These are phyloP conservation scores for Plasmodium falciparum DNA, from an alignment of 169 alveolate genomes.

Conservation along the genomic window DNA sequence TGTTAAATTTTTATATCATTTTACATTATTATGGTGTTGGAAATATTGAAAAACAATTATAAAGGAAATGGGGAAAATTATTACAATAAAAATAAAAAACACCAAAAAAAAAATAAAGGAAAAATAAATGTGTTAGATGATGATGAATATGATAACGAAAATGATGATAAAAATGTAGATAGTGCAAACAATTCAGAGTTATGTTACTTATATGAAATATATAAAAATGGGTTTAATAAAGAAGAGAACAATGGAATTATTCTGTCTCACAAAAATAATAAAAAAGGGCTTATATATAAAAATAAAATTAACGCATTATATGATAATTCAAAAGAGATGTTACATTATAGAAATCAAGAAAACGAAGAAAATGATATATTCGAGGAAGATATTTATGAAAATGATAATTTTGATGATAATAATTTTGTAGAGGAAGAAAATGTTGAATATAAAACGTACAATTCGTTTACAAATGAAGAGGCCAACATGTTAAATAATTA, in stretches of 20 bases:
- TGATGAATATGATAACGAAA: conserved; percentile 44
- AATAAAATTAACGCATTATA: conserved; percentile 13
- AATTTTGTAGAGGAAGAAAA: conserved; percentile 61
- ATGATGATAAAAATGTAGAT: conserved; percentile 38
- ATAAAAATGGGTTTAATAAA: conserved; percentile 7
- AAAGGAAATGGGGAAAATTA: conserved; percentile 60
- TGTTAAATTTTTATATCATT: conserved; percentile 12
- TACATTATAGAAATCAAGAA: conserved; percentile 48
- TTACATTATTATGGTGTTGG: conserved; percentile 43
- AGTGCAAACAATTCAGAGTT: conserved; percentile 41
- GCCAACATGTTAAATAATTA: conserved; percentile 28
- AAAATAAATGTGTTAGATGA: conserved; percentile 19
- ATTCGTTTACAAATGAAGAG: conserved; percentile 46
- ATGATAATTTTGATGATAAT: conserved; percentile 65
- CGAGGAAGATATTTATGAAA: conserved; percentile 63
- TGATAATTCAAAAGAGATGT: conserved; percentile 34
- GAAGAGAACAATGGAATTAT: neutral
- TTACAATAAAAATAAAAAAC: conserved; percentile 42
- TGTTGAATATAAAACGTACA: conserved; percentile 55
- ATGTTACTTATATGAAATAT: conserved; percentile 13
- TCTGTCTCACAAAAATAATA: conserved; percentile 9
- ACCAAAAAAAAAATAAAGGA: conserved; percentile 33
- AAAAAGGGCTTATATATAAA: conserved; percentile 15
- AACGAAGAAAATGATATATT: conserved; percentile 60
- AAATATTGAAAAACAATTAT: conserved; percentile 54